Conservation (phyloP, 2,329 filamentous ascomycete genomes). For the Zarea fungicola region DNA sequence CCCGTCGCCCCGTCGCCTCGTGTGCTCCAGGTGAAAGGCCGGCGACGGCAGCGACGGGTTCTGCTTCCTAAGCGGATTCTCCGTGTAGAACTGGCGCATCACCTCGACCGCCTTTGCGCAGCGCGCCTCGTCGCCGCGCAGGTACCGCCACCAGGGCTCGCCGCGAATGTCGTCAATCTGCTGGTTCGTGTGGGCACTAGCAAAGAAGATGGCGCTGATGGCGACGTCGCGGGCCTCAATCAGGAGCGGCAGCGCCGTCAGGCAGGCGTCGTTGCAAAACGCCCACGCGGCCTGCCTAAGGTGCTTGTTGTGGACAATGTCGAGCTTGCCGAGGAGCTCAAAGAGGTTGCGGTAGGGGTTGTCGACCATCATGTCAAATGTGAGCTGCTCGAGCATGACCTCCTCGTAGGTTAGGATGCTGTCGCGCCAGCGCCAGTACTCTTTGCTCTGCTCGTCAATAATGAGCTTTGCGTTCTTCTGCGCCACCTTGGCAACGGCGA, state of each 20-base stretch:
- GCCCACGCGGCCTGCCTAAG: slow-evolving; percentile 86
- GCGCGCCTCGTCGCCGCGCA: slow-evolving; percentile 65
- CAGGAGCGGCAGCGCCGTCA: slow-evolving; percentile 78
- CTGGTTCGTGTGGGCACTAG: slow-evolving; percentile 67
- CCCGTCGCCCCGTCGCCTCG: slow-evolving; percentile 45
- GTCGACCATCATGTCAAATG: slow-evolving; percentile 88
- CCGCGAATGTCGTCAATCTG: slow-evolving; percentile 73
- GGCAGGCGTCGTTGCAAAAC: slow-evolving; percentile 84
- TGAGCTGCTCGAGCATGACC: slow-evolving; percentile 82
- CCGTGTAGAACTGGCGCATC: slow-evolving; percentile 63
- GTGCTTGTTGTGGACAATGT: slow-evolving; percentile 71
- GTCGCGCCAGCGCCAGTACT: slow-evolving; percentile 97
- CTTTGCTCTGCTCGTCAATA: slow-evolving; percentile 94
- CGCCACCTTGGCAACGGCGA: slow-evolving; percentile 88
- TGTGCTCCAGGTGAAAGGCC: slow-evolving; percentile 51
- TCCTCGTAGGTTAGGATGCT: slow-evolving; percentile 91
- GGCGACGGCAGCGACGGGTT: slow-evolving; percentile 50
- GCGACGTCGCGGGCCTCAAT: slow-evolving; percentile 77
- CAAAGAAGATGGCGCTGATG: slow-evolving; percentile 80
- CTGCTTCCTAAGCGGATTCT: slow-evolving; percentile 57
- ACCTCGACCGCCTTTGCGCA: slow-evolving; percentile 70
- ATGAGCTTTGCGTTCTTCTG: slow-evolving; percentile 88
- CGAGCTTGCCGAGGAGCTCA: slow-evolving; percentile 69
- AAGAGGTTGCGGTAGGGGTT: slow-evolving; percentile 83
- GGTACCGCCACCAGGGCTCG: slow-evolving; percentile 79